Evolutionary conservation across 2,329 filamentous ascomycete species (phyloP).

Genomic region (Ophiosphaerella korrae): DNA sequence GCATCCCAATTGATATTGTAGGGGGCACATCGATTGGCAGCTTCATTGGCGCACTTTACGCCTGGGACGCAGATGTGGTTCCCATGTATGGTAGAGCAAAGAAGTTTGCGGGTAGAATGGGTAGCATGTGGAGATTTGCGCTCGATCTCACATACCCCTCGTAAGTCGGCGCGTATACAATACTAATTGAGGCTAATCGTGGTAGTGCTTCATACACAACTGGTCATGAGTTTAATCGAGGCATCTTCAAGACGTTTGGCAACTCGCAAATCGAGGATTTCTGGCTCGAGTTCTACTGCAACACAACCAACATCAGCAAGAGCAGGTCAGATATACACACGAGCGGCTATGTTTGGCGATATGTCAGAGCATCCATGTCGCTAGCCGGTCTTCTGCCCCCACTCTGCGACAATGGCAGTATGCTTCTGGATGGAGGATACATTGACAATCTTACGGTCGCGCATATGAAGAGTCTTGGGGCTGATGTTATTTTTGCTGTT

Average conservation of each 20-base stretch:
- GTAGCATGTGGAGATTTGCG: constrained; percentile 97
- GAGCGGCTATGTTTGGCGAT: constrained; percentile 95
- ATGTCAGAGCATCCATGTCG: constrained; percentile 95
- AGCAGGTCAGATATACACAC: constrained; percentile 91
- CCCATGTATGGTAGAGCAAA: constrained; percentile 97
- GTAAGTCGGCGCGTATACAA: constrained; percentile 32
- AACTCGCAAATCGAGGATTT: constrained; percentile 98
- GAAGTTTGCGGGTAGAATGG: constrained; percentile 98
- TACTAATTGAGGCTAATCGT: constrained; percentile 10
- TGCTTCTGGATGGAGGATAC: constrained; percentile 95
- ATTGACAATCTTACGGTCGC: constrained; percentile 96
- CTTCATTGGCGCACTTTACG: constrained; percentile 94
- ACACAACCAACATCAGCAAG: constrained; percentile 98
- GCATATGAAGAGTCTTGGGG: constrained; percentile 94
- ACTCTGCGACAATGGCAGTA: constrained; percentile 93
- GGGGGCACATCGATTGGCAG: constrained; percentile 96
- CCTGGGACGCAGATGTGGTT: constrained; percentile 93
- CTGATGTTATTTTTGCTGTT: constrained; percentile 92
- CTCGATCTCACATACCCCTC: constrained; percentile 95
- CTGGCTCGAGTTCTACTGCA: constrained; percentile 99
- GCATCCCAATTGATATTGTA: constrained; percentile 92
- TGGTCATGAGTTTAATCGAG: constrained; percentile 97
- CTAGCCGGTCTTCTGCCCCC: constrained; percentile 90
- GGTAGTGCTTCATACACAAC: constrained; percentile 85
- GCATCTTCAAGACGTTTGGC: constrained; percentile 98